Evolutionary conservation across 176 grass and related monocot genomes (phyloP), one percentile per base, ranked within the genome.

Genomic region (Avena atlantica): DNA sequence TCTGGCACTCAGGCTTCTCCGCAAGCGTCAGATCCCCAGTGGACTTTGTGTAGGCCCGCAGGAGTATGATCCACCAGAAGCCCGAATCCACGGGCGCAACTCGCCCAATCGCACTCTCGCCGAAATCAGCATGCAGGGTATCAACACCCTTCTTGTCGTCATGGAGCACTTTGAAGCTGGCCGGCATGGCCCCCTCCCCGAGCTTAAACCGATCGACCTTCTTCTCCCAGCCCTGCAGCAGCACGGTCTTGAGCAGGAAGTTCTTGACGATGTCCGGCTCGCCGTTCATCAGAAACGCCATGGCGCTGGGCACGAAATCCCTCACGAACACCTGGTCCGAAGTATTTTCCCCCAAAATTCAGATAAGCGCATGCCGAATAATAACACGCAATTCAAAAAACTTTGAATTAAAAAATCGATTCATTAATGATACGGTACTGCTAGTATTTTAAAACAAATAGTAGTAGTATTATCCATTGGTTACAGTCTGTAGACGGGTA

Each of bases 31-130:
- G 4, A 81, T 94, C 93, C 7, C 90, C 90, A 0, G 93, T 94
- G 53, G 85, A 88, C 74, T 94, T 94, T 19, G 93, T 94, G 83
- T 94, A 94, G 3, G 93, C 93, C 42, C 90, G 78, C 20, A 94
- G 48, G 27, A 94, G 93, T 70, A 94, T 94, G 80, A 94, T 94
- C 93, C 93, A 94, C 93, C 93, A 94, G 76, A 94, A 94, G 0
- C 93, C 93, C 0, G 90, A 94, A 74, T 94, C 90, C 15, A 92
- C 85, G 0, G 90, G 90, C 8, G 93, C 93, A 9, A 94, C 93
- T 73, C 93, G 83, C 19, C 93, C 93, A 42, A 94, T 94, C 0
- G 93, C 93, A 12, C 90, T 94, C 82, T 92, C 93, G 24, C 93
- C 93, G 55, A 94, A 94, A 90, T 94, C 93, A 0, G 90, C 90